Conservation (phyloP, 352 stramenopile genomes). For the Aphanomyces cochlioides region DNA sequence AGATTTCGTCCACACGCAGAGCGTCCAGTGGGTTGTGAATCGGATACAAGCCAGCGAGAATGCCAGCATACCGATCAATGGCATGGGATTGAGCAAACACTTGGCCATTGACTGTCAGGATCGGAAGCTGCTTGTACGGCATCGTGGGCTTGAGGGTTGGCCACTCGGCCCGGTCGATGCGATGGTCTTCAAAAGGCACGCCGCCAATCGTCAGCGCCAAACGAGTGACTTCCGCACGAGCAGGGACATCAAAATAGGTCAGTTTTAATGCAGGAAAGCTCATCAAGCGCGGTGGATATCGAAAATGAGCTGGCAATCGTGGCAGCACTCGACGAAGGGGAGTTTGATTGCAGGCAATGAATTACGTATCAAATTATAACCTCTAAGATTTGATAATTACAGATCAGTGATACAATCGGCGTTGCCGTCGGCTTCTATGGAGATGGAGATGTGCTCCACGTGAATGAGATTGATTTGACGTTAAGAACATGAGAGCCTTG, state of each 20-base stretch:
- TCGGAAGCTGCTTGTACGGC: slow-evolving; percentile 44
- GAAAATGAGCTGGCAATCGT: background rate
- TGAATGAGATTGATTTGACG: no score
- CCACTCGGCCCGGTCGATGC: slow-evolving; percentile 38
- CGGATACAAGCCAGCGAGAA: slow-evolving; percentile 45
- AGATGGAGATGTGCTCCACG: no score
- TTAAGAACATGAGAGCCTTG: no score
- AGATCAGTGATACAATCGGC: no score
- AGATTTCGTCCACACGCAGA: slow-evolving; percentile 44
- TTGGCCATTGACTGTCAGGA: slow-evolving; percentile 47
- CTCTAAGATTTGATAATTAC: no score
- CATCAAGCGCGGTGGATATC: background rate
- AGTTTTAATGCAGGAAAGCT: slow-evolving; percentile 30
- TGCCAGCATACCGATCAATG: slow-evolving; percentile 64
- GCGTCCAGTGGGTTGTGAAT: slow-evolving; percentile 35
- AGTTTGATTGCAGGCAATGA: no score
- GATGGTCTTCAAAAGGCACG: slow-evolving; percentile 43
- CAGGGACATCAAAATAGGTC: slow-evolving; percentile 43
- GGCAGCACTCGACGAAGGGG: background rate
- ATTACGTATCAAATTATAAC: no score
- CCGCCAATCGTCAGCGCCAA: slow-evolving; percentile 38
- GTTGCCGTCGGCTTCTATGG: no score
- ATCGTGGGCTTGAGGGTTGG: slow-evolving; percentile 33
- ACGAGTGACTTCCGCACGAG: slow-evolving; percentile 38
- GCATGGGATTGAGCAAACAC: slow-evolving; percentile 46